phyloP scores from a whole-genome alignment of 2,329 filamentous ascomycete species.

The Pestalotiopsis sp. region DNA sequence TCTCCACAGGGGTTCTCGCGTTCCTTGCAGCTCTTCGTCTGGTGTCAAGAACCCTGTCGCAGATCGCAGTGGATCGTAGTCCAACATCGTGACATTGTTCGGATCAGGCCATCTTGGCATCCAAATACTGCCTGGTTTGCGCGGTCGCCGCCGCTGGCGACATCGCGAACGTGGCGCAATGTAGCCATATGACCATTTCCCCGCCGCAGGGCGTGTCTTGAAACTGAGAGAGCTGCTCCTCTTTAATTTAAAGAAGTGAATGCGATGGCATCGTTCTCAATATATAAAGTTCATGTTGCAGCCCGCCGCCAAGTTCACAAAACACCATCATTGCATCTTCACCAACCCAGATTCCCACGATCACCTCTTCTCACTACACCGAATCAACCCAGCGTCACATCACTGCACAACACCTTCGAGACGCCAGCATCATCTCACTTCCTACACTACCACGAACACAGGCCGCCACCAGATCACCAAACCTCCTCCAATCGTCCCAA shows the following conservation, averaged over 20 bases:
- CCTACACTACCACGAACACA: background rate
- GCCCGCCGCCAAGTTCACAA: background rate
- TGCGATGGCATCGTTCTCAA: background rate
- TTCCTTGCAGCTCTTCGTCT: background rate
- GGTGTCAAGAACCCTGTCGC: background rate
- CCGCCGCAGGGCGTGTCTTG: background rate
- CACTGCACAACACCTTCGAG: background rate
- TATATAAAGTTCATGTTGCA: background rate
- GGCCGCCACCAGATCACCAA: background rate
- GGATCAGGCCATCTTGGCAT: background rate
- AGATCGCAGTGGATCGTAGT: background rate
- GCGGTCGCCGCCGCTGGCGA: background rate
- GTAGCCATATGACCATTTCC: background rate
- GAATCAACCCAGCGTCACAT: background rate
- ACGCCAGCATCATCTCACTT: background rate
- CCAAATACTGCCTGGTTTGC: background rate
- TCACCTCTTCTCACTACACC: background rate
- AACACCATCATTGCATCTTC: background rate
- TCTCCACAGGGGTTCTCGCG: background rate
- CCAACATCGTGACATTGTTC: background rate
- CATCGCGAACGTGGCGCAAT: background rate
- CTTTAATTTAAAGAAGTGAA: background rate
- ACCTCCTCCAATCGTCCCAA: background rate
- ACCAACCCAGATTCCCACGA: background rate
- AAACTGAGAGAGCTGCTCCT: background rate